Evolutionary conservation across 108 stramenopile genomes (phyloP), one percentile per base, ranked within the genome.

Genomic region (Seminavis robusta): DNA sequence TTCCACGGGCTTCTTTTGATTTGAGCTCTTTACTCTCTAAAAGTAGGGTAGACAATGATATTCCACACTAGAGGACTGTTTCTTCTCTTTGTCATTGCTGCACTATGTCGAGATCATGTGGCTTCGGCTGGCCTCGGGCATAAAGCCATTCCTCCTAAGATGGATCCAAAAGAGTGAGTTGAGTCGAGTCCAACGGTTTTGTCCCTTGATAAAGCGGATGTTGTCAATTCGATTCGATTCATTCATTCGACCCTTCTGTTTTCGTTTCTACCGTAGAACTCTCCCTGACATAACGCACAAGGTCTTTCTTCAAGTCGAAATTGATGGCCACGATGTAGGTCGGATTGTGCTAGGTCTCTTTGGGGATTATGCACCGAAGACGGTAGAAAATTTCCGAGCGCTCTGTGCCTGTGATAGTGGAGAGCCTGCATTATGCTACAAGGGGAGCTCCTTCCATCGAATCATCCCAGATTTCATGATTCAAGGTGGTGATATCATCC

Each of bases 381-480:
- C 95, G 1, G 90, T 81, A 1, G 94, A 96, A 56, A 96, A 98
- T 65, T 98, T 98, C 52, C 68, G 81, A 47, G 71, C 83, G 16
- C 56, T 97, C 17, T 90, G 88, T 52, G 76, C 76, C 4, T 91
- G 94, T 52, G 80, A 83, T 42, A 63, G 52, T 47, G 90, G 87
- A 34, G 69, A 79, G 27, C 90, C 76, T n/a, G 65, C 71, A 54
- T 40, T 79, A 4, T 86, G 85, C 42, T 90, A 90, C 64, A 86
- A 69, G 61, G 64, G 68, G 23, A 63, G 88, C 4, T 74, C 52
- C 43, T 85, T 92, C 57, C 90, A 92, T 59, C 41, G 69, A 38
- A 50, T 68, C 67, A 88, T 99, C 44, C 97, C 98, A 16, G 77
- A 92, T 71, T 98, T 98, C 61, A 73, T 95, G 71, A 63, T 97